Evolutionary conservation across 2,329 filamentous ascomycete genomes (phyloP), one percentile per base, ranked within the genome.

Genomic region (Aureobasidium sp.): DNA sequence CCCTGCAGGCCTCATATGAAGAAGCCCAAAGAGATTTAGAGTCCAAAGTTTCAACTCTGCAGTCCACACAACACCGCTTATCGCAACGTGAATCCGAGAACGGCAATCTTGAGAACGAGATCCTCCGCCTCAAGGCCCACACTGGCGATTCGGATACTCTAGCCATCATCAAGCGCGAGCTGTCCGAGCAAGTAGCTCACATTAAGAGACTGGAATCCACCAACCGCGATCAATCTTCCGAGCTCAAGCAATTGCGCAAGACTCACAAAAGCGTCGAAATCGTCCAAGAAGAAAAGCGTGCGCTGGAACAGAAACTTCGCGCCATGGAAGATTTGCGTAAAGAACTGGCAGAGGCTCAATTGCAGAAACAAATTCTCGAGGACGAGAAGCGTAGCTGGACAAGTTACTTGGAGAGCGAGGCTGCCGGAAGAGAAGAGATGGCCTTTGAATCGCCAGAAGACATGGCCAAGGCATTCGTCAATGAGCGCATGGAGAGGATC

Each of bases 211-310:
- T 99, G 3, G 94, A 99, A 72, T 82, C 84, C 0, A 84, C 85
- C 39, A 96, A 91, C 65, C 82, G 90, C 27, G 90, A 96, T 55
- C 90, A 96, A 70, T 79, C 85, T 15, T 75, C 82, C 0, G 93
- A 99, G 72, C 77, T 99, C 39, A 90, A 89, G 68, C 88, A 91
- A 67, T 81, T 95, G 41, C 87, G 91, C 15, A 89, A 91, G 67
- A 77, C 88, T 3, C 87, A 91, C 72, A 93, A 90, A 75, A 90
- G 89, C n/a, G 87, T 96, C 1, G 90, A 96, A 70, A 84, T 99
- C 2, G 89, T 97, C 0, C 91, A 99, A 72, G 94, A 99, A 73
- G 91, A 99, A 77, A 97, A 97, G 79, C 82, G 90, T 65, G 84
- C 86, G 0, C 77, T 99, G 25, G 88, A 94, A 73, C 85, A 87